A percentile compares a stretch with the other conserved stretches of the same genome.
These are phyloP conservation scores for Phytophthora colocasiae DNA, from an alignment of 352 stramenopile species.

Conservation along the genomic window DNA sequence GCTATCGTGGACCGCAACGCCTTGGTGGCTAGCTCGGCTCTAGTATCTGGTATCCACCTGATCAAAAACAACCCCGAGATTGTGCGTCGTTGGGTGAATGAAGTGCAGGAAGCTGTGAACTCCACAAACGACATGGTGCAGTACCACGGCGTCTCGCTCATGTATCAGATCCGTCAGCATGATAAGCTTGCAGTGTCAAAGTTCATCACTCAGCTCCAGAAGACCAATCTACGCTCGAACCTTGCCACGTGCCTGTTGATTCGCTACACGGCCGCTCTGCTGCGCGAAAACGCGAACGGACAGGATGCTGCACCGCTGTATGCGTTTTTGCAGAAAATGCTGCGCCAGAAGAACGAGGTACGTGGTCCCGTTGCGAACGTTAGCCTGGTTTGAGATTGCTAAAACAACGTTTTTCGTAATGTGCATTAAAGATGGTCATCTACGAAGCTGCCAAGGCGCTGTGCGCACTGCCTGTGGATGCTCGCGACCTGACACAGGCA, in stretches of 20 bases:
- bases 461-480: slow-evolving; percentile 96
- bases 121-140: slow-evolving; percentile 99
- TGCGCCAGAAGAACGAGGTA: slow-evolving; percentile 96
- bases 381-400: not conserved
- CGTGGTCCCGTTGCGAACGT: not conserved
- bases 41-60: slow-evolving; percentile 96
- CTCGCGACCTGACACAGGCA: slow-evolving; percentile 95
- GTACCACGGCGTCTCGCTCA: slow-evolving; percentile 98
- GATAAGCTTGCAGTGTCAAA: slow-evolving; percentile 99
- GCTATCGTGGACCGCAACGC: slow-evolving; percentile 98
- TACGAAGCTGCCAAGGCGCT: slow-evolving; percentile 98
- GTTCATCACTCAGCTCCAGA: slow-evolving; percentile 91
- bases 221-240: slow-evolving; percentile 94
- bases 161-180: slow-evolving; percentile 99
- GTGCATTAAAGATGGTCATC: slow-evolving; percentile 95
- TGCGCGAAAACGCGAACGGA: slow-evolving; percentile 89
- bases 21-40: slow-evolving; percentile 95
- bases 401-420: not conserved
- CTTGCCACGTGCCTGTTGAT: slow-evolving; percentile 98
- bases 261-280: slow-evolving; percentile 94
- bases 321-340: slow-evolving; percentile 95
- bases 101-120: slow-evolving; percentile 97
- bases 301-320: slow-evolving; percentile 85
- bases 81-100: slow-evolving; percentile 96
- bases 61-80: slow-evolving; percentile 95